Evolutionary conservation across 1,139 yeast species (phyloP), one percentile per base, ranked within the genome.

Genomic region (Lodderomyces pseudojiufengensis): DNA sequence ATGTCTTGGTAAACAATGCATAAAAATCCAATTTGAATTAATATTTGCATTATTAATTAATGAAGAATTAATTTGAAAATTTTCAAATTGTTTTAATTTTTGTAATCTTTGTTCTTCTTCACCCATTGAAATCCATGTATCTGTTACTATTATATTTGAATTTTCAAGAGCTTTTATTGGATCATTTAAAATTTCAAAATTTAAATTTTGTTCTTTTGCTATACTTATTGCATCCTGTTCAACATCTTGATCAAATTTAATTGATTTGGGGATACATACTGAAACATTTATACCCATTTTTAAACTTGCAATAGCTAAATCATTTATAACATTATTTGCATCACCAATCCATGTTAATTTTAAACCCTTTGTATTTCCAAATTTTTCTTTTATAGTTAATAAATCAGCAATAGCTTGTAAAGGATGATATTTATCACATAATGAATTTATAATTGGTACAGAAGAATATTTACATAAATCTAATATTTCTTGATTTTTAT

Each of bases 101-200:
- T 71, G 67, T 31, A 59, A 69, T 48, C 79, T 84, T 58, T 90
- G 92, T 6, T 74, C 63, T 59, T 92, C 98, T 66, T 92, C 92
- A 41, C 98, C 98, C 98, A 92, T 92, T 1, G 97, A 90, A 25
- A 92, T 80, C 81, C 95, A 92, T 4, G 98, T 92, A 52, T 92
- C 98, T n/a, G 98, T 92, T 33, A 92, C 98, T 15, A 92, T 60
- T 27, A 92, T 70, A 54, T 90, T 78, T 3, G 98, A 88, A 44
- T 72, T 69, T 36, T 71, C 68, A 39, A 87, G 77, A 1, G 97
- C 96, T 12, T 55, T 65, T 12, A 64, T 52, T 3, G 98, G 95
- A 50, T 85, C 87, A 49, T 82, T 78, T 5, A 84, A 74, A n/a
- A 80, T 57, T 46, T 75, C 78, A 41, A 87, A 72, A 0, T 65